phyloP scores from a whole-genome alignment of 768 basidiomycete species.

The Coprinellus micaceus region DNA sequence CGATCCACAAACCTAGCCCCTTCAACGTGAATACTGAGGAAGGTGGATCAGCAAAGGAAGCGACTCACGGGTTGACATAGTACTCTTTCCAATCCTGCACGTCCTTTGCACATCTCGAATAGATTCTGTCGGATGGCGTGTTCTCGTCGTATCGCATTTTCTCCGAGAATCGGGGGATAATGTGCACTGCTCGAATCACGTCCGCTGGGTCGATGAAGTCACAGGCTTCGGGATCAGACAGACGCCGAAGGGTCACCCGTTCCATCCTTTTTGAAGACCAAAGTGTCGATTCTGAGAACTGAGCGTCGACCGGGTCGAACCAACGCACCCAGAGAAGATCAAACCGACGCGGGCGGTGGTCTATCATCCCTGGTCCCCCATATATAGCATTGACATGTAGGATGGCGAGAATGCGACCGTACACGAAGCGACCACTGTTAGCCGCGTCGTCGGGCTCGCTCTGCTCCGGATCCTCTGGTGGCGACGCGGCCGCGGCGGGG shows the following conservation, averaged over 20 bases:
- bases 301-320: neutral
- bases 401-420: neutral
- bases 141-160: neutral
- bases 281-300: neutral
- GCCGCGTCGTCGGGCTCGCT: neutral
- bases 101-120: neutral
- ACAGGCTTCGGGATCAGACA: neutral
- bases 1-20: neutral
- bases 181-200: neutral
- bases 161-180: neutral
- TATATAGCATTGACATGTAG: neutral
- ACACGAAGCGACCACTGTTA: neutral
- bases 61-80: neutral
- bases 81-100: neutral
- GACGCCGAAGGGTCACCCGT: neutral
- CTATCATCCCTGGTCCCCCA: neutral
- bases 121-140: neutral
- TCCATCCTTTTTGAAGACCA: neutral
- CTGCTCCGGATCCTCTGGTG: too few species aligned
- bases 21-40: neutral
- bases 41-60: neutral
- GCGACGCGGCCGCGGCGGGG: too few species aligned
- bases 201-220: constrained; percentile 1
- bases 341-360: neutral
- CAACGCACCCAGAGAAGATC: neutral